Percentiles rank a stretch among this genome's conserved stretches.
Conservation (phyloP, 2,329 filamentous ascomycete genomes). For the Akanthomyces dipterigenus region DNA sequence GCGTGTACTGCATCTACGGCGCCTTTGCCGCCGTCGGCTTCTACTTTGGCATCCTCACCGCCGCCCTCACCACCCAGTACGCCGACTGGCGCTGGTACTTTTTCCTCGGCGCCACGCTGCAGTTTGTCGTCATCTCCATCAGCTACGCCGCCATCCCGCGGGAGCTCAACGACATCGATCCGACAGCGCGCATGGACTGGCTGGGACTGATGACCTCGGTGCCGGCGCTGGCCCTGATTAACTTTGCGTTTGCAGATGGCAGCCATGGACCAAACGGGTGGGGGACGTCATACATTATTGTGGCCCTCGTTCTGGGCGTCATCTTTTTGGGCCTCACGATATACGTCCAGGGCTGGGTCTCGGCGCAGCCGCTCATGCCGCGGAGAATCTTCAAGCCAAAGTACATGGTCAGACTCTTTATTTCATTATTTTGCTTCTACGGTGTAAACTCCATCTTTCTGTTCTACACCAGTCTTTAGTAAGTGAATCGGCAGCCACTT, state of each 20-base stretch:
- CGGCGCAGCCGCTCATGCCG: conserved; percentile 54
- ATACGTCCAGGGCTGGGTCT: conserved; percentile 58
- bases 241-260: conserved; percentile 62
- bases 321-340: conserved; percentile 44
- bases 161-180: conserved; percentile 23
- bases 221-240: conserved; percentile 53
- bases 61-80: conserved; percentile 54
- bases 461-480: conserved; percentile 55
- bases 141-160: conserved; percentile 31
- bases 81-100: conserved; percentile 64
- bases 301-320: conserved; percentile 51
- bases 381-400: conserved; percentile 54
- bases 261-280: conserved; percentile 56
- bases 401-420: conserved; percentile 47
- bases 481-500: conserved; percentile 19
- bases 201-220: conserved; percentile 47
- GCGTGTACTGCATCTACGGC: conserved; percentile 55
- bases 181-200: conserved; percentile 50
- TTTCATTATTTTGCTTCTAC: conserved; percentile 49
- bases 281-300: conserved; percentile 59
- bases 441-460: conserved; percentile 53
- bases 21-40: conserved; percentile 52
- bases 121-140: conserved; percentile 42
- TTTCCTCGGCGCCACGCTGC: conserved; percentile 48
- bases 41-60: conserved; percentile 60